Evolutionary conservation across 176 grass and related monocot species (phyloP), one percentile per base, ranked within the genome.

Genomic region (Pharus latifolius): DNA sequence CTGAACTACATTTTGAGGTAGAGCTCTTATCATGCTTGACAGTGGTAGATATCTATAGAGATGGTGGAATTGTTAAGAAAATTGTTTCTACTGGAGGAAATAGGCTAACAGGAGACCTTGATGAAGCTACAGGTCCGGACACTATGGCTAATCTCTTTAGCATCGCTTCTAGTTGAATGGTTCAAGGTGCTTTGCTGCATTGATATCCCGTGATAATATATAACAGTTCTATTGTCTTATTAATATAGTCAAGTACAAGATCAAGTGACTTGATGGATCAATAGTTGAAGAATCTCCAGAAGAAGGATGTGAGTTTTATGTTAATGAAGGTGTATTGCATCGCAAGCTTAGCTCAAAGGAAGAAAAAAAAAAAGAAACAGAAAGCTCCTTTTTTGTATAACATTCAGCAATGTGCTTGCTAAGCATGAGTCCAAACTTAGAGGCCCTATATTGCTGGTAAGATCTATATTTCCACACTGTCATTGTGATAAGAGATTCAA

Each of bases 51-150:
- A 40, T 83, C 4, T 83, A 60, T 23, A 71, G 33, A 55, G 74
- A 83, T 56, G 57, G 64, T 56, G 72, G 63, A 51, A 63, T 83
- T 17, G 56, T 76, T 25, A 83, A 83, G 72, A 83, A 70, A 76
- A 41, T 77, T 54, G 20, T 77, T 24, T 76, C 56, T 48, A n/a
- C n/a, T 28, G 65, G 80, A 27, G 37, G 22, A 33, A 49, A 55
- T 60, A 77, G 46, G 35, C 65, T 70, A 63, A 63, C 65, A 22
- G 65, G 80, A n/a, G 80, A 83, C 61, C 49, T 83, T 13, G 65
- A 83, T 64, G 57, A 83, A 71, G 80, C 64, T 63, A 77, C 46
- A 56, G 80, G 72, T 83, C 43, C 16, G 3, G 3, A 30, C 0
- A 47, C n/a, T 12, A 19, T 28, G 48, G 43, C n/a, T 31, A 23